A percentile compares a stretch with the other conserved stretches of the same genome.
Conservation (phyloP, 2,329 filamentous ascomycete genomes). For the Chaetomium sp. region DNA sequence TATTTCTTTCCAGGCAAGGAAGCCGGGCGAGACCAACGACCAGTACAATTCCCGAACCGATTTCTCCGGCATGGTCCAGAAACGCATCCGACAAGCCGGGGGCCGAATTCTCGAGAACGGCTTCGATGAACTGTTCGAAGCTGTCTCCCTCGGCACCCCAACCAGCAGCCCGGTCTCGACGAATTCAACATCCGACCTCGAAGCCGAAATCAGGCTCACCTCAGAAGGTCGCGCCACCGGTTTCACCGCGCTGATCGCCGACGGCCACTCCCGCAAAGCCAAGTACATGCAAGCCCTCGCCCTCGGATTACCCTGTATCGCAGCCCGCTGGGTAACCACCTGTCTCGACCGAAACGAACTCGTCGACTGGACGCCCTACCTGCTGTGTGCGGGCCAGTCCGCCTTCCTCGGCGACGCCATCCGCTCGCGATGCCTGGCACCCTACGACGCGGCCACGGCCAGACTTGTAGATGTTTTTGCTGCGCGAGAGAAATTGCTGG, state of each 20-base stretch:
- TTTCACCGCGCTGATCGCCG: conserved; percentile 81
- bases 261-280: conserved; percentile 74
- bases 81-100: conserved; percentile 62
- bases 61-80: conserved; percentile 44
- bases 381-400: conserved; percentile 80
- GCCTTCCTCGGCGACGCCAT: conserved; percentile 68
- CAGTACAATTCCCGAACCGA: conserved; percentile 36
- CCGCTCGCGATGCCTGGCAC: conserved; percentile 61
- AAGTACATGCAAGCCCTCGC: conserved; percentile 96
- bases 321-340: conserved; percentile 70
- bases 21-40: conserved; percentile 46
- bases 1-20: conserved; percentile 58
- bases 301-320: conserved; percentile 79
- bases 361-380: conserved; percentile 71
- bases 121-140: conserved; percentile 74
- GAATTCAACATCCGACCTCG: conserved; percentile 17
- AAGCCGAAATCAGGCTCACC: conserved; percentile 46
- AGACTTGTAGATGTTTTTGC: conserved; percentile 52
- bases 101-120: conserved; percentile 66
- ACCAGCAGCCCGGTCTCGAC: conserved; percentile 22
- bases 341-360: conserved; percentile 57
- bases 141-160: conserved; percentile 31
- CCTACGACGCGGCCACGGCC: conserved; percentile 53
- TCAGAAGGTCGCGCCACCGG: conserved; percentile 49
- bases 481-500: conserved; percentile 56